These are phyloP conservation scores for Cyberlindnera galapagoensis DNA, from an alignment of 805 yeast genomes.

Conservation along the genomic window DNA sequence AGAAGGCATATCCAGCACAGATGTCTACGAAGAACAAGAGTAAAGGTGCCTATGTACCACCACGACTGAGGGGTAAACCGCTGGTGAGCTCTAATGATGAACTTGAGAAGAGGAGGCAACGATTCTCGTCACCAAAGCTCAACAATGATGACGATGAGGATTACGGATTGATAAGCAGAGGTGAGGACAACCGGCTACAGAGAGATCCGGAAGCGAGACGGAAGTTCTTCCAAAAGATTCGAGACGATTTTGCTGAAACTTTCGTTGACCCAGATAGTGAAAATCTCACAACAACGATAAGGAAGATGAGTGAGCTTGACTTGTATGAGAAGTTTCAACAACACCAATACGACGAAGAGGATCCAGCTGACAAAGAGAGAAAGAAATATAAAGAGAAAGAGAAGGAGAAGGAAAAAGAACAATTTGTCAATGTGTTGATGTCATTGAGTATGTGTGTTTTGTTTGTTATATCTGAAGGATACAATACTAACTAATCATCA, in stretches of 20 bases:
- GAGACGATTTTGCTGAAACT: constrained; percentile 15
- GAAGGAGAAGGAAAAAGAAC: constrained; percentile 4
- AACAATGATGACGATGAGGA: constrained; percentile 25
- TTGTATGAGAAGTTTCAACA: not conserved
- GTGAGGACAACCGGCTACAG: constrained; percentile 46
- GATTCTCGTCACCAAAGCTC: constrained; percentile 27
- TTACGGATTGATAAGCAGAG: constrained; percentile 56
- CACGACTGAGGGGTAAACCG: constrained; percentile 1
- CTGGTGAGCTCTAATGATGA: constrained; percentile 5
- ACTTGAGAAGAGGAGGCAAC: constrained; percentile 25
- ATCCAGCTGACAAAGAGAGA: too few relatives aligned
- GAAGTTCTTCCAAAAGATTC: constrained; percentile 33
- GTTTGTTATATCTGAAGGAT: too few relatives aligned
- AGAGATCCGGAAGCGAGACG: constrained; percentile 35
- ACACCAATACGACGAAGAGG: too few relatives aligned
- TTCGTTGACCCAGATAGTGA: not conserved
- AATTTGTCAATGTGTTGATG: constrained; percentile 25
- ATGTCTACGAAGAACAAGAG: too few relatives aligned
- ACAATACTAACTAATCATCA: constrained; percentile 2
- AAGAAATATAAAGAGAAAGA: too few relatives aligned
- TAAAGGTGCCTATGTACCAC: too few relatives aligned
- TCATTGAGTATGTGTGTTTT: constrained; percentile 22
- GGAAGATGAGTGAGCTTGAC: constrained; percentile 1
- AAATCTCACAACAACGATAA: constrained; percentile 1
- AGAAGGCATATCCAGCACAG: too few relatives aligned